Evolutionary conservation across 2,329 filamentous ascomycete species (phyloP).

Genomic region (Penicillium oxalicum): DNA sequence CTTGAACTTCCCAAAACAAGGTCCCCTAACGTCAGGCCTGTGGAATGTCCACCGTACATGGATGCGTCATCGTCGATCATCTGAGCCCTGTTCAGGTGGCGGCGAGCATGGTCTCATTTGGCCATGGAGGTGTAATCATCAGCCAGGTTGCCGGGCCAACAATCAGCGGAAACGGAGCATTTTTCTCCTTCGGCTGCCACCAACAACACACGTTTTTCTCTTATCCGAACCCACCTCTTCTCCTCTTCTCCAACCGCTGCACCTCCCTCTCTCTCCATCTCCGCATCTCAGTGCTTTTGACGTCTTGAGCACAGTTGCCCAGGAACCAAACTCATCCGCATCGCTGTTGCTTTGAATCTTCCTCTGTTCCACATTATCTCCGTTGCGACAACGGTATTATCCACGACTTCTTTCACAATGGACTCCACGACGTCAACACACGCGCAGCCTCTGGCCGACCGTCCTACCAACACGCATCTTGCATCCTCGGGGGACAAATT

Average conservation of each 20-base stretch:
- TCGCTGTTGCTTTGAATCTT: neutral
- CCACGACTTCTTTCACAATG: slow-evolving; percentile 19
- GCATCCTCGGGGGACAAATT: slow-evolving; percentile 20
- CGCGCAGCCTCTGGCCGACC: slow-evolving; percentile 34
- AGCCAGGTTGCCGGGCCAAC: slow-evolving; percentile 35
- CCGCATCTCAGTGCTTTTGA: slow-evolving; percentile 4
- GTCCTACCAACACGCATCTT: slow-evolving; percentile 40
- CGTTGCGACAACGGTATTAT: neutral
- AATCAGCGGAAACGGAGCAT: slow-evolving; percentile 26
- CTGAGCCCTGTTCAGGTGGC: too few species aligned
- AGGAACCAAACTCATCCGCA: neutral
- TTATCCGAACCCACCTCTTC: slow-evolving; percentile 15
- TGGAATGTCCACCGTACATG: too few species aligned
- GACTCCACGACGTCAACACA: slow-evolving; percentile 24
- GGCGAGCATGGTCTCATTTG: neutral
- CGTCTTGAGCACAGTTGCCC: neutral
- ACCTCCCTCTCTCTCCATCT: neutral
- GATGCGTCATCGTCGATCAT: too few species aligned
- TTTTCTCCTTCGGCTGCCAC: slow-evolving; percentile 19
- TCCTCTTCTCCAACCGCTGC: neutral
- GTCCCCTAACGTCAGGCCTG: too few species aligned
- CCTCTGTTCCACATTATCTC: slow-evolving; percentile 1
- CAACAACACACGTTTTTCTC: slow-evolving; percentile 24
- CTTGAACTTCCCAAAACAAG: too few species aligned
- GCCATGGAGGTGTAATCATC: neutral